These are phyloP conservation scores for Rhazya stricta DNA, from an alignment of 257 asterid species.

Conservation along the genomic window DNA sequence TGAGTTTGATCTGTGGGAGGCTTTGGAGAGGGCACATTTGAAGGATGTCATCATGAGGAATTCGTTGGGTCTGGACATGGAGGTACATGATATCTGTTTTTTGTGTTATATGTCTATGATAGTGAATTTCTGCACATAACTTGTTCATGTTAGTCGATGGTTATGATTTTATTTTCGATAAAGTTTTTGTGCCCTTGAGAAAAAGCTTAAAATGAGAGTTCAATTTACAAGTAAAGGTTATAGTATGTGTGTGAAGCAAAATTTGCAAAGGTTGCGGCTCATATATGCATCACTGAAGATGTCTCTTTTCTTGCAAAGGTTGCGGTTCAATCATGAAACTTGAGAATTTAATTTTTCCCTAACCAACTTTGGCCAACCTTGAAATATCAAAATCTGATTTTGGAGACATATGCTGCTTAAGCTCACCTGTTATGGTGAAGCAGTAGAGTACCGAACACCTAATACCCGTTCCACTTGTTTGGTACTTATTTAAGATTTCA, in stretches of 20 bases:
- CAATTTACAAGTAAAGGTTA: neutral
- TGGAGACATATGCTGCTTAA: too few relatives aligned
- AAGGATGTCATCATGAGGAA: conserved; percentile 87
- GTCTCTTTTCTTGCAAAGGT: too few relatives aligned
- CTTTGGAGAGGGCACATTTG: conserved; percentile 93
- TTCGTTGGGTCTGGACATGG: conserved; percentile 74
- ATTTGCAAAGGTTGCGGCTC: neutral
- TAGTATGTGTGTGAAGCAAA: neutral
- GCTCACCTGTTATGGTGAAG: neutral
- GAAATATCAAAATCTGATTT: neutral
- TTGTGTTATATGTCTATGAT: neutral
- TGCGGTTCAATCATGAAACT: too few relatives aligned
- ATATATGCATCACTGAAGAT: neutral
- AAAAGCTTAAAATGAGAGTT: neutral
- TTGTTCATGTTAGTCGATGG: neutral
- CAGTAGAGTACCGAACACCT: neutral
- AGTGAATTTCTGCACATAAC: neutral
- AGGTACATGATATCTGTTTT: conserved; percentile 42
- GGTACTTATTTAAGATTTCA: neutral
- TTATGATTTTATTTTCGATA: neutral
- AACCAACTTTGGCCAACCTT: too few relatives aligned
- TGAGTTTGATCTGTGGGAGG: conserved; percentile 98
- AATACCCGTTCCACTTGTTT: neutral
- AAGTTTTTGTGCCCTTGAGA: neutral
- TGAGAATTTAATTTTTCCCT: too few relatives aligned